phyloP scores from a whole-genome alignment of 1,284 basidiomycete genomes.

The Termitomyces sp. region DNA sequence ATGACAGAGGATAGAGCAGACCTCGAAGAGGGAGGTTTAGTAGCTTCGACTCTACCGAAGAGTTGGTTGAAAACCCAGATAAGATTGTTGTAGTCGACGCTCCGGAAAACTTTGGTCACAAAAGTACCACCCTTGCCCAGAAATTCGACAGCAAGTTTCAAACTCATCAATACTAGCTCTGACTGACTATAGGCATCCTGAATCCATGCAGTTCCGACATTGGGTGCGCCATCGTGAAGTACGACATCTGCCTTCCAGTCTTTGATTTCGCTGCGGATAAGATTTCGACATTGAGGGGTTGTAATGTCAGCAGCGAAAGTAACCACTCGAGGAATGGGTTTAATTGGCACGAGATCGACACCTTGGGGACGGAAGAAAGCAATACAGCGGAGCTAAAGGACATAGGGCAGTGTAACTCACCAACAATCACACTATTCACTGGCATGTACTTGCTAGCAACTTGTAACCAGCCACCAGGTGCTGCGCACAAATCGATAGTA shows the following conservation, averaged over 20 bases:
- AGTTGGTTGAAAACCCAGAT: constrained; percentile 99
- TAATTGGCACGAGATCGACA: constrained; percentile 95
- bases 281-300: constrained; percentile 84
- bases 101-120: constrained; percentile 98
- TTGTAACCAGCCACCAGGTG: constrained; percentile 98
- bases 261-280: constrained; percentile 86
- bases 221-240: constrained; percentile 99
- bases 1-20: constrained; percentile 29
- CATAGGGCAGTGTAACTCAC: constrained; percentile 37
- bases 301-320: constrained; percentile 97
- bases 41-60: constrained; percentile 96
- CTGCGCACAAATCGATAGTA: constrained; percentile 97
- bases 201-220: constrained; percentile 99
- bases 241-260: constrained; percentile 99
- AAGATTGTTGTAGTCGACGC: constrained; percentile 97
- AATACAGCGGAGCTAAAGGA: constrained; percentile 7
- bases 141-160: constrained; percentile 97
- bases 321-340: constrained; percentile 89
- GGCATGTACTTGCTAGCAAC: constrained; percentile 99
- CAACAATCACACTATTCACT: constrained; percentile 89
- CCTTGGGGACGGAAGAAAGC: constrained; percentile 36
- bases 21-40: constrained; percentile 97
- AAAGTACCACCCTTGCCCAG: constrained; percentile 92
- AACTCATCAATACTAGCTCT: constrained; percentile 93
- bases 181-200: constrained; percentile 98